phyloP scores from a whole-genome alignment of 148 eudicot genomes.

The Persicaria tinctoria region DNA sequence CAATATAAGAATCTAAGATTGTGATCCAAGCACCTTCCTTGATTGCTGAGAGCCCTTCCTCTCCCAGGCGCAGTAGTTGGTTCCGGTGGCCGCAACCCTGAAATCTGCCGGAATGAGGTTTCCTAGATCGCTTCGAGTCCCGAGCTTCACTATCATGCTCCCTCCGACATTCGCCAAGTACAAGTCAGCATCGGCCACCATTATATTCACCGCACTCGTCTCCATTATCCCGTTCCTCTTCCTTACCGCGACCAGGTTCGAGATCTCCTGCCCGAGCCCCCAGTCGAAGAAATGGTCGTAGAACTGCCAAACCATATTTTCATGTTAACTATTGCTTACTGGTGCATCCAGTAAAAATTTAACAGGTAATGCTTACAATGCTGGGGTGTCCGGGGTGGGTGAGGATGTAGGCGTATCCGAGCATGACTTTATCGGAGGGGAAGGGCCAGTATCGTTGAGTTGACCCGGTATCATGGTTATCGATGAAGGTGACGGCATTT shows the following conservation, averaged over 20 bases:
- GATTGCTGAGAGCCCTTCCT: slow-evolving; percentile 5
- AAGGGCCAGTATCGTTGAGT: background rate
- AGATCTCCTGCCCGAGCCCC: slow-evolving; percentile 36
- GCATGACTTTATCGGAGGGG: background rate
- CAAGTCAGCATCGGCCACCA: slow-evolving; percentile 41
- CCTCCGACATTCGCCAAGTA: slow-evolving; percentile 47
- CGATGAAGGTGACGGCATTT: background rate
- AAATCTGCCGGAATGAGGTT: slow-evolving; percentile 35
- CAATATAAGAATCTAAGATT: too few relatives aligned
- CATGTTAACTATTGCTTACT: background rate
- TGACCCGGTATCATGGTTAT: slow-evolving; percentile 1
- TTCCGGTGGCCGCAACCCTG: slow-evolving; percentile 31
- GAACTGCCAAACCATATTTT: slow-evolving; percentile 16
- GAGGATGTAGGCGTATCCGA: slow-evolving; percentile 5
- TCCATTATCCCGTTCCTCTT: slow-evolving; percentile 29
- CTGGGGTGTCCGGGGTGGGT: background rate
- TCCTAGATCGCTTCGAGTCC: slow-evolving; percentile 34
- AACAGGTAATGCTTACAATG: background rate
- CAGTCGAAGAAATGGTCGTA: slow-evolving; percentile 43
- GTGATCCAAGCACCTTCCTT: too few relatives aligned
- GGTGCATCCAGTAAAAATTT: background rate
- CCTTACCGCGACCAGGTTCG: slow-evolving; percentile 25
- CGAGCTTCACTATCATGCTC: slow-evolving; percentile 37
- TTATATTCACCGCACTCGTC: slow-evolving; percentile 32
- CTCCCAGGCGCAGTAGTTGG: slow-evolving; percentile 44